Percentiles rank a stretch among this genome's conserved stretches.
Conservation (phyloP, 129 eudicot genomes). For the Flaveria trinervia region DNA sequence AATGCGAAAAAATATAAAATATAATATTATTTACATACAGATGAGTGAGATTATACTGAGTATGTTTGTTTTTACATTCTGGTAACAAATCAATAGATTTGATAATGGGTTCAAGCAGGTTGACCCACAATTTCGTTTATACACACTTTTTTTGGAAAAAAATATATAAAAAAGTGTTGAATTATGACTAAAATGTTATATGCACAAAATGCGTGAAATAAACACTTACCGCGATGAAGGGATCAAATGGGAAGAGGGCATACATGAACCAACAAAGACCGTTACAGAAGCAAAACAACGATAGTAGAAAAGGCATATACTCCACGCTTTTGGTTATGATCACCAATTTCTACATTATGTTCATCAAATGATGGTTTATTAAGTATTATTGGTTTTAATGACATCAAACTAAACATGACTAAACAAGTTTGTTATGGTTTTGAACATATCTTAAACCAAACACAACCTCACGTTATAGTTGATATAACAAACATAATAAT, state of each 20-base stretch:
- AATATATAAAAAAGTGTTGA: not conserved
- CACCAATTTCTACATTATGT: slow-evolving; percentile 66
- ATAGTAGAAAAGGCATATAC: slow-evolving; percentile 86
- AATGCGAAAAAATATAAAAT: not conserved
- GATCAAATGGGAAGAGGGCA: slow-evolving; percentile 64
- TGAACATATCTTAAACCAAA: too few relatives aligned
- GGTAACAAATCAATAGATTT: too few relatives aligned
- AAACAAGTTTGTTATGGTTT: not conserved
- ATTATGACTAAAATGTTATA: not conserved
- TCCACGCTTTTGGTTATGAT: slow-evolving; percentile 80
- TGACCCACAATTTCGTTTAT: not conserved
- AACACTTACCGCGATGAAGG: slow-evolving; percentile 57
- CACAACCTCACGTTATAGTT: not conserved
- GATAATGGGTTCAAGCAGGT: not conserved
- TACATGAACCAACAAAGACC: slow-evolving; percentile 71
- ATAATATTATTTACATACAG: not conserved
- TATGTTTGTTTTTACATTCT: too few relatives aligned
- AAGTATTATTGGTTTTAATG: too few relatives aligned
- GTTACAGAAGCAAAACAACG: slow-evolving; percentile 59
- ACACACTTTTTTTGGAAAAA: not conserved
- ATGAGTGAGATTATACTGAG: too few relatives aligned
- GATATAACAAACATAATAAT: not conserved
- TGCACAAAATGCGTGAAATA: not conserved
- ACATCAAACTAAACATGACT: not conserved
- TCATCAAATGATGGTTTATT: not conserved